phyloP scores from a whole-genome alignment of 352 stramenopile genomes.

The Saprolegnia parasitica region DNA sequence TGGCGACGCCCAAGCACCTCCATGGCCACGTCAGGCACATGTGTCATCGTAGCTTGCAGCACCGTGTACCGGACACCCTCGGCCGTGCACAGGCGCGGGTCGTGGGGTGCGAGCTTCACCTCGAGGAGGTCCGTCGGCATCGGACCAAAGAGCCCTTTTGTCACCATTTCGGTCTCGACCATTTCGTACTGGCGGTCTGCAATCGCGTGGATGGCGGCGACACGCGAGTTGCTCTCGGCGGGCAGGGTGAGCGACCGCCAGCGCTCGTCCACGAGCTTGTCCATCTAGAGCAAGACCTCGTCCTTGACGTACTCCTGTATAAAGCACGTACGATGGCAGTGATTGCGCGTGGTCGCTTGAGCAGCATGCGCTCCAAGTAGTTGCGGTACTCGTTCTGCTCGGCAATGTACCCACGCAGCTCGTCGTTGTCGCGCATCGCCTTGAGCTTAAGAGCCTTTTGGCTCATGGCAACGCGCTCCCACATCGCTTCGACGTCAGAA shows the following conservation, averaged over 20 bases:
- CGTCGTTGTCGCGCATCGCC: slow-evolving; percentile 10
- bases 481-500: neutral
- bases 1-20: neutral
- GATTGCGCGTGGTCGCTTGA: slow-evolving; percentile 17
- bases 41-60: neutral
- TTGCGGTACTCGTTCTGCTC: neutral
- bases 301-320: neutral
- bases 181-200: slow-evolving; percentile 13
- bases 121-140: neutral
- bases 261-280: slow-evolving; percentile 5
- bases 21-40: neutral
- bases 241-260: slow-evolving; percentile 12
- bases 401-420: neutral
- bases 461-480: slow-evolving; percentile 11
- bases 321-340: neutral
- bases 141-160: neutral
- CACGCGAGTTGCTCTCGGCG: neutral
- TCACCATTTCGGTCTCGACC: slow-evolving; percentile 13
- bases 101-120: neutral
- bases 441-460: slow-evolving; percentile 15
- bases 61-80: slow-evolving; percentile 4
- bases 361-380: slow-evolving; percentile 7
- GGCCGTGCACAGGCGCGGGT: no score
- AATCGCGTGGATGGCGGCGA: slow-evolving; percentile 18
- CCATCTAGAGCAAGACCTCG: neutral